These are phyloP conservation scores for Mycena kentingensis DNA, from an alignment of 768 basidiomycete species.

Conservation along the genomic window DNA sequence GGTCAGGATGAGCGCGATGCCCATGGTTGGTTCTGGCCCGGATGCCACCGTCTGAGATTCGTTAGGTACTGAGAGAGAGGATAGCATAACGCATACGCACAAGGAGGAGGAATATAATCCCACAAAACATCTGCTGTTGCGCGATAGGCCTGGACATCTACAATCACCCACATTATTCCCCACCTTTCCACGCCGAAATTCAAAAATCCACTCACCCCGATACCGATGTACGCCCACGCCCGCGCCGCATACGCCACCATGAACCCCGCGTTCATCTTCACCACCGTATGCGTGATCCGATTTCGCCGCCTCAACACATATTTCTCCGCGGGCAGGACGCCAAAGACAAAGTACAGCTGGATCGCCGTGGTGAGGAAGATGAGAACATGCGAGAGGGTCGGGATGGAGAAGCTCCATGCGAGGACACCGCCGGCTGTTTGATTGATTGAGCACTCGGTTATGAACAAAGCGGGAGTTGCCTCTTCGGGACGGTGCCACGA, in stretches of 20 bases:
- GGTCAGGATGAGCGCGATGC: constrained; percentile 34
- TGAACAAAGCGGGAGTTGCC: neutral
- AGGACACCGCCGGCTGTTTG: constrained; percentile 31
- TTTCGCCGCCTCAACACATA: constrained; percentile 29
- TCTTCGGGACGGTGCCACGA: neutral
- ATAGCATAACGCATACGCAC: constrained; percentile 22
- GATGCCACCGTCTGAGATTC: constrained; percentile 34
- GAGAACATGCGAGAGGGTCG: constrained; percentile 30
- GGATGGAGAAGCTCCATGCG: constrained; percentile 32
- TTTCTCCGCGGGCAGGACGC: constrained; percentile 29
- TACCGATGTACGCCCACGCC: constrained; percentile 28
- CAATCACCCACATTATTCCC: neutral
- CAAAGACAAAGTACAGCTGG: constrained; percentile 40
- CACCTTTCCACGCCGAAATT: too few species aligned
- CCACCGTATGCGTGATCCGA: constrained; percentile 40
- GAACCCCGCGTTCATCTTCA: constrained; percentile 43
- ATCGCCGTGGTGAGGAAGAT: constrained; percentile 35
- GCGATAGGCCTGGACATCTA: constrained; percentile 22
- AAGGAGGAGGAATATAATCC: constrained; percentile 33
- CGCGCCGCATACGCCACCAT: constrained; percentile 37
- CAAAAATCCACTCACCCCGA: constrained; percentile 27
- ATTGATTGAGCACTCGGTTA: neutral
- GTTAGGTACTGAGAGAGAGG: neutral
- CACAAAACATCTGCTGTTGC: constrained; percentile 29
- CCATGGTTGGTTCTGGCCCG: constrained; percentile 40